Evolutionary conservation across 2,329 filamentous ascomycete genomes (phyloP).

Genomic region (Paracamarosporium sp.): DNA sequence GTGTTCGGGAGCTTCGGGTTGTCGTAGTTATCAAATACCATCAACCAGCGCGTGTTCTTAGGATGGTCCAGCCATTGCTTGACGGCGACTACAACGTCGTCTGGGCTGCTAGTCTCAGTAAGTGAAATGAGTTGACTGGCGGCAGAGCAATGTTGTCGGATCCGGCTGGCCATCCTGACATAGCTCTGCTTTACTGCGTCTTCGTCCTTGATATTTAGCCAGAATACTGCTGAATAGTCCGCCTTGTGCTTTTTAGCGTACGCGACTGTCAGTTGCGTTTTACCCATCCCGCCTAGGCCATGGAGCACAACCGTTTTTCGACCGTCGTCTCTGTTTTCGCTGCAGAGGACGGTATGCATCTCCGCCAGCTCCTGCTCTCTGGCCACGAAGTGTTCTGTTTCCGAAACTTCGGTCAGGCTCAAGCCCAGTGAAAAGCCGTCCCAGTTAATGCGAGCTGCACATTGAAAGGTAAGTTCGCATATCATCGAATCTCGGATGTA

Average conservation of each 20-base stretch:
- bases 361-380: slow-evolving; percentile 34
- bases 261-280: slow-evolving; percentile 15
- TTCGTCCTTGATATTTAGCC: slow-evolving; percentile 21
- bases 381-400: slow-evolving; percentile 36
- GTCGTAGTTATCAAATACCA: slow-evolving; percentile 50
- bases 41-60: slow-evolving; percentile 47
- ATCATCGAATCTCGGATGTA: no score
- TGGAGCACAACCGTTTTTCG: slow-evolving; percentile 20
- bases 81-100: slow-evolving; percentile 37
- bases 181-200: slow-evolving; percentile 17
- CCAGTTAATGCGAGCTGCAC: no score
- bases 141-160: no score
- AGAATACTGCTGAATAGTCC: slow-evolving; percentile 16
- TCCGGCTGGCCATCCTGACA: slow-evolving; percentile 1
- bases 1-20: slow-evolving; percentile 37
- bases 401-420: background rate
- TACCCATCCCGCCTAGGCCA: background rate
- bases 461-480: no score
- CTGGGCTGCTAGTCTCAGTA: background rate
- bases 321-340: slow-evolving; percentile 21
- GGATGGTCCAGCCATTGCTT: slow-evolving; percentile 45
- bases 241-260: slow-evolving; percentile 9
- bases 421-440: no score
- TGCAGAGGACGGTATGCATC: slow-evolving; percentile 33
- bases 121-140: no score